phyloP scores from a whole-genome alignment of 1,139 yeast genomes.

The Hyphopichia buzzinii region DNA sequence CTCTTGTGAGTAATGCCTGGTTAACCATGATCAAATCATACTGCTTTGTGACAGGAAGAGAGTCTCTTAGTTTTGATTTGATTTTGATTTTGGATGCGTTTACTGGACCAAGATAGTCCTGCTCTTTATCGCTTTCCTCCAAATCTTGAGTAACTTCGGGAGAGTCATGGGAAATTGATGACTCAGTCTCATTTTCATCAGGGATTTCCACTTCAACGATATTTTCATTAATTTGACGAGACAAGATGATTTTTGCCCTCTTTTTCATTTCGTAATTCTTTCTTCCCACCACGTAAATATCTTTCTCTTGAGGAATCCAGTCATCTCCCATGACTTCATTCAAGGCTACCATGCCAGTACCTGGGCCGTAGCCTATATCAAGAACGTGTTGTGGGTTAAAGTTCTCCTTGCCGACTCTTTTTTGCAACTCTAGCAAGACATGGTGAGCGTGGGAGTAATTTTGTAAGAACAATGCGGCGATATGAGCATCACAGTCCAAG shows the following conservation, averaged over 20 bases:
- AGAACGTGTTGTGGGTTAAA: conserved; percentile 68
- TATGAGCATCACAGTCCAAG: conserved; percentile 75
- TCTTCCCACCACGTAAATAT: conserved; percentile 72
- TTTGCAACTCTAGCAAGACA: conserved; percentile 64
- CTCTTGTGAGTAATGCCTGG: conserved; percentile 68
- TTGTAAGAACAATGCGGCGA: conserved; percentile 81
- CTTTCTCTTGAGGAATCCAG: conserved; percentile 62
- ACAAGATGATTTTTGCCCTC: conserved; percentile 72
- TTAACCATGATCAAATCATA: conserved; percentile 87
- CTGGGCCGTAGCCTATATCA: conserved; percentile 90
- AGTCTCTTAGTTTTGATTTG: conserved; percentile 51
- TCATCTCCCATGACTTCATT: conserved; percentile 74
- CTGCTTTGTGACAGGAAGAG: conserved; percentile 44
- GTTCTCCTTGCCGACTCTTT: conserved; percentile 42
- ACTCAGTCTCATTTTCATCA: conserved; percentile 3
- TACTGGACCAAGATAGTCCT: conserved; percentile 53
- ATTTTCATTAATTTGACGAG: conserved; percentile 64
- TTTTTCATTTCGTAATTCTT: conserved; percentile 63
- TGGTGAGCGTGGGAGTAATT: conserved; percentile 74
- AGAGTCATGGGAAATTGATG: conserved; percentile 5
- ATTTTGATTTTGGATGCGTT: conserved; percentile 54
- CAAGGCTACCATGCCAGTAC: conserved; percentile 85
- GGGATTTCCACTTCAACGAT: conserved; percentile 13
- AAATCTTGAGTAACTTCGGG: conserved; percentile 15
- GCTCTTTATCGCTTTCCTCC: conserved; percentile 16